These are phyloP conservation scores for Neonectria neomacrospora DNA, from an alignment of 2,329 filamentous ascomycete species.

Conservation along the genomic window DNA sequence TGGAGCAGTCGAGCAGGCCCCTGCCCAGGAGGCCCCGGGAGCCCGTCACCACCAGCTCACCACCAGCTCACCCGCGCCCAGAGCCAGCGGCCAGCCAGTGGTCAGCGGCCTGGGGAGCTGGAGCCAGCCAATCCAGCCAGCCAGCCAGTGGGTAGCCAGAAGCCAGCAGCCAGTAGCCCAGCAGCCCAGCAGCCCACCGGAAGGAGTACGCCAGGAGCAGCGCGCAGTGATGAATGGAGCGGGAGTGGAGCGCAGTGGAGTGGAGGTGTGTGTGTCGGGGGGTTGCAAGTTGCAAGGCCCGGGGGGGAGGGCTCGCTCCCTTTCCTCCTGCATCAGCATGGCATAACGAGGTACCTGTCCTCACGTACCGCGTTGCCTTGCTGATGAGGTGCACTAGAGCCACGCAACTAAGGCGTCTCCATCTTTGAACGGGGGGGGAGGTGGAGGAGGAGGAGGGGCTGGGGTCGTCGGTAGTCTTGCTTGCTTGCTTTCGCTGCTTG, in stretches of 20 bases:
- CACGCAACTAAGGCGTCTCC: constrained; percentile 27
- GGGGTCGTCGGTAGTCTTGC: constrained; percentile 1
- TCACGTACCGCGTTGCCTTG: constrained; percentile 36
- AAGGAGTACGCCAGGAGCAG: constrained; percentile 19
- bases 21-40: constrained; percentile 11
- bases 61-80: neutral
- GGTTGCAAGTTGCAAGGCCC: constrained; percentile 2
- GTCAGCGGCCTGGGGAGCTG: neutral
- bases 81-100: constrained; percentile 19
- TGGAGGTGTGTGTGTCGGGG: constrained; percentile 18
- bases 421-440: constrained; percentile 23
- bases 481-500: constrained; percentile 10
- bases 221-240: constrained; percentile 13
- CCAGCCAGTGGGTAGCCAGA: neutral
- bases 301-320: constrained; percentile 20
- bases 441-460: too few species aligned
- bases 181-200: constrained; percentile 1
- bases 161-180: constrained; percentile 3
- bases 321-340: constrained; percentile 27
- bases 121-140: neutral
- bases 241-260: constrained; percentile 13
- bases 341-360: constrained; percentile 18
- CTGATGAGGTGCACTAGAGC: constrained; percentile 33
- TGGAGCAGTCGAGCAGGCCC: neutral
- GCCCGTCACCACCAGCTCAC: constrained; percentile 19